phyloP scores from a whole-genome alignment of 164 flowering plant species.

The Berberis vulgaris region DNA sequence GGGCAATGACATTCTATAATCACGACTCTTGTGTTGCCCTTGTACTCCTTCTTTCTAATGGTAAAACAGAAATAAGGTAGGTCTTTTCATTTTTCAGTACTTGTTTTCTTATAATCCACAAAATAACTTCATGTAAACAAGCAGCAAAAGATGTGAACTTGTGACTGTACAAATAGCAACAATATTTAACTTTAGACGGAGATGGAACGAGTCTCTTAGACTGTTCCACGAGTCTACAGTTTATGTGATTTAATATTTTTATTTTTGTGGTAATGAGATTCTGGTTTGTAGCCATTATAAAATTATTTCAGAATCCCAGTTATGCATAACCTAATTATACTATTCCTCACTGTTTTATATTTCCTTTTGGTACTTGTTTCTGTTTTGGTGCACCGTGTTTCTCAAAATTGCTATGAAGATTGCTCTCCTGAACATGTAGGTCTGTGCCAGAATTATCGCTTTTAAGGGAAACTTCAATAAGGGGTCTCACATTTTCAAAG shows the following conservation, averaged over 20 bases:
- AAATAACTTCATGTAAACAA: too few relatives aligned
- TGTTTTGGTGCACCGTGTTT: neutral
- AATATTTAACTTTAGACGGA: too few relatives aligned
- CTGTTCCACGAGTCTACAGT: too few relatives aligned
- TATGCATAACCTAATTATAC: too few relatives aligned
- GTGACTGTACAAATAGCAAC: neutral
- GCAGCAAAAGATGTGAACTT: neutral
- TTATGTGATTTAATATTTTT: too few relatives aligned
- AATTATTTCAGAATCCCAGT: too few relatives aligned
- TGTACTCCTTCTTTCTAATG: constrained; percentile 51
- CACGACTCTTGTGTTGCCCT: constrained; percentile 43
- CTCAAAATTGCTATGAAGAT: neutral
- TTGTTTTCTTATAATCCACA: neutral
- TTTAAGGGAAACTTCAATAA: constrained; percentile 53
- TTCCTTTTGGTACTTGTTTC: neutral
- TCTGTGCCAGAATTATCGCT: constrained; percentile 78
- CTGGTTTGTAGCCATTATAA: too few relatives aligned
- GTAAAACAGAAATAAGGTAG: constrained; percentile 81
- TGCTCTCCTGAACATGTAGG: constrained; percentile 27
- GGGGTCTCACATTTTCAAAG: constrained; percentile 44
- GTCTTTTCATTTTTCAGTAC: neutral
- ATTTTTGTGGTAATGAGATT: too few relatives aligned
- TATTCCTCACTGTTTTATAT: neutral
- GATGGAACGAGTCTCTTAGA: too few relatives aligned
- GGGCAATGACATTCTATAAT: constrained; percentile 63